phyloP scores from a whole-genome alignment of 257 asterid genomes.

The Haberlea rhodopensis region DNA sequence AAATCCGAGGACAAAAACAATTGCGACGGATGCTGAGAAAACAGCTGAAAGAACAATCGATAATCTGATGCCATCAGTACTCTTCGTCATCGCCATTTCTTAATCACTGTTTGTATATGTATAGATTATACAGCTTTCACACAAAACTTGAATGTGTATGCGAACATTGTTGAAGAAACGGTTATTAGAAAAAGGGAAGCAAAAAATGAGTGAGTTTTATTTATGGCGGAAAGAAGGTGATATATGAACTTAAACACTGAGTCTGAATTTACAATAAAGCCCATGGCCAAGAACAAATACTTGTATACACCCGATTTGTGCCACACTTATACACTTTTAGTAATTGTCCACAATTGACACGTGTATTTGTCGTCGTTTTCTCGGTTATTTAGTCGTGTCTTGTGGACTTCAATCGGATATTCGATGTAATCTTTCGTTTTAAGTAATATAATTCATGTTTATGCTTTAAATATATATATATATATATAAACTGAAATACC shows the following conservation, averaged over 20 bases:
- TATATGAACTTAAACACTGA: slow-evolving; percentile 12
- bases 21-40: slow-evolving; percentile 24
- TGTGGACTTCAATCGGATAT: too few species aligned
- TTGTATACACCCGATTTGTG: too few species aligned
- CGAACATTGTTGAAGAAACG: slow-evolving; percentile 41
- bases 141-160: slow-evolving; percentile 24
- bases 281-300: too few species aligned
- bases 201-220: slow-evolving; percentile 14
- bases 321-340: too few species aligned
- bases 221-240: slow-evolving; percentile 19
- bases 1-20: slow-evolving; percentile 23
- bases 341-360: too few species aligned
- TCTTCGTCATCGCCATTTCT: slow-evolving; percentile 20
- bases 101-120: background rate
- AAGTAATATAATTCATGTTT: too few species aligned
- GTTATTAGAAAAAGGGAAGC: slow-evolving; percentile 32
- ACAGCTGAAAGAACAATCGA: slow-evolving; percentile 25
- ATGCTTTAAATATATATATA: too few species aligned
- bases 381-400: too few species aligned
- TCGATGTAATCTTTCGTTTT: too few species aligned
- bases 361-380: too few species aligned
- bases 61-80: slow-evolving; percentile 18
- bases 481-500: too few species aligned
- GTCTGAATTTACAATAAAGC: slow-evolving; percentile 9
- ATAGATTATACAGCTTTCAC: background rate